Conservation (phyloP, 371 early-diverging fungal genomes). For the Rhizopus arrhizus region DNA sequence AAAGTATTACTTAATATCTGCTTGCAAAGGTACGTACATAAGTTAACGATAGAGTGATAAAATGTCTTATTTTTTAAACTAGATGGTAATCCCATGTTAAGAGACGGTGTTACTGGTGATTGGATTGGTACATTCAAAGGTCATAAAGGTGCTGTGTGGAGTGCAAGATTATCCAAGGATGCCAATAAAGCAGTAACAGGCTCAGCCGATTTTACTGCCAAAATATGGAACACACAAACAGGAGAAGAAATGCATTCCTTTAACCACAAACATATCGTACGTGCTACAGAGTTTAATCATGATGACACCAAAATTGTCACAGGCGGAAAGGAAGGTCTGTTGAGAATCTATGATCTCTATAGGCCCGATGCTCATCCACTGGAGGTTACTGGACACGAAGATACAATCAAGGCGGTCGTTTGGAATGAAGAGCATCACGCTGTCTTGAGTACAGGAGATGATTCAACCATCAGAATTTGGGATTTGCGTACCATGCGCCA, state of each 20-base stretch:
- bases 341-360: conserved; percentile 80
- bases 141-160: conserved; percentile 92
- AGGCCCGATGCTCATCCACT: conserved; percentile 60
- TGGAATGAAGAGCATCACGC: conserved; percentile 68
- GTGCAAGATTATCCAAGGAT: conserved; percentile 75
- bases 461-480: conserved; percentile 66
- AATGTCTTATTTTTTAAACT: not conserved
- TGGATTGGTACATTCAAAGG: conserved; percentile 89
- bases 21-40: conserved; percentile 79
- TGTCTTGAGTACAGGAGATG: conserved; percentile 67
- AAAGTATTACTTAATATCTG: conserved; percentile 78
- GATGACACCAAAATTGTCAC: conserved; percentile 74
- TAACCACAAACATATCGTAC: conserved; percentile 80
- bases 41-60: not conserved
- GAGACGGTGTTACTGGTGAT: conserved; percentile 86
- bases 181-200: conserved; percentile 82
- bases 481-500: conserved; percentile 71
- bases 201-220: conserved; percentile 88
- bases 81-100: conserved; percentile 87
- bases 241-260: conserved; percentile 74
- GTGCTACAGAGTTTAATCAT: conserved; percentile 73
- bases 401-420: conserved; percentile 69
- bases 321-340: conserved; percentile 77
- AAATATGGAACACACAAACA: conserved; percentile 82
- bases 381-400: conserved; percentile 59